phyloP scores from a whole-genome alignment of 371 early-diverging fungal genomes.

The Saksenaea oblongispora region DNA sequence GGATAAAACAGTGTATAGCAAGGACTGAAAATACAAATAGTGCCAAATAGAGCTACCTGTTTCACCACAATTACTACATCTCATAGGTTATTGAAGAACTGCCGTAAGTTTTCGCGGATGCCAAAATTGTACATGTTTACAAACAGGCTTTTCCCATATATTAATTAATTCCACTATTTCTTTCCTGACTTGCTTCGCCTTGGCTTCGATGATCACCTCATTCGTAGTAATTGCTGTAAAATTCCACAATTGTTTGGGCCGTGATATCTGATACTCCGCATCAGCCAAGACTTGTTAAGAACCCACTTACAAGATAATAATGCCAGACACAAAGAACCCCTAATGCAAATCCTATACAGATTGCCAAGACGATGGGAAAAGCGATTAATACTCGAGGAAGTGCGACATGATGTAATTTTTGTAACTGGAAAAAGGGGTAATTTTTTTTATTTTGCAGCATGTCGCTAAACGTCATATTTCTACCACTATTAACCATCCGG shows the following conservation, averaged over 20 bases:
- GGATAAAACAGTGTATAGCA: slow-evolving; percentile 60
- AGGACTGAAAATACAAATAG: slow-evolving; percentile 31
- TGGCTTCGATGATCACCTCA: slow-evolving; percentile 46
- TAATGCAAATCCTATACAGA: slow-evolving; percentile 61
- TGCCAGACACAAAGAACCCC: slow-evolving; percentile 62
- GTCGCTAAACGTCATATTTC: too few species aligned
- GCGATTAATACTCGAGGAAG: slow-evolving; percentile 58
- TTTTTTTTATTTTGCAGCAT: too few species aligned
- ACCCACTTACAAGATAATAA: slow-evolving; percentile 54
- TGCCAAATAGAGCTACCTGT: background rate
- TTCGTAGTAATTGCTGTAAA: slow-evolving; percentile 60
- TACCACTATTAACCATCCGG: too few species aligned
- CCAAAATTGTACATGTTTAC: slow-evolving; percentile 66
- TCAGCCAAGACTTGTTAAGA: background rate
- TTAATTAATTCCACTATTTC: background rate
- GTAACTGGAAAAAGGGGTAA: too few species aligned
- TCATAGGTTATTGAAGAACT: slow-evolving; percentile 59
- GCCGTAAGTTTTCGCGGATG: slow-evolving; percentile 41
- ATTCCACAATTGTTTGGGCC: slow-evolving; percentile 63
- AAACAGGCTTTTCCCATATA: slow-evolving; percentile 27
- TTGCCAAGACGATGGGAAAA: slow-evolving; percentile 57
- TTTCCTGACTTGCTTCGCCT: slow-evolving; percentile 39
- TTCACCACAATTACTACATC: slow-evolving; percentile 30
- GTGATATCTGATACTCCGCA: slow-evolving; percentile 40
- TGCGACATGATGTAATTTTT: too few species aligned